Evolutionary conservation across 208 protist species (phyloP).

Genomic region (Leptomonas pyrrhocoris): DNA sequence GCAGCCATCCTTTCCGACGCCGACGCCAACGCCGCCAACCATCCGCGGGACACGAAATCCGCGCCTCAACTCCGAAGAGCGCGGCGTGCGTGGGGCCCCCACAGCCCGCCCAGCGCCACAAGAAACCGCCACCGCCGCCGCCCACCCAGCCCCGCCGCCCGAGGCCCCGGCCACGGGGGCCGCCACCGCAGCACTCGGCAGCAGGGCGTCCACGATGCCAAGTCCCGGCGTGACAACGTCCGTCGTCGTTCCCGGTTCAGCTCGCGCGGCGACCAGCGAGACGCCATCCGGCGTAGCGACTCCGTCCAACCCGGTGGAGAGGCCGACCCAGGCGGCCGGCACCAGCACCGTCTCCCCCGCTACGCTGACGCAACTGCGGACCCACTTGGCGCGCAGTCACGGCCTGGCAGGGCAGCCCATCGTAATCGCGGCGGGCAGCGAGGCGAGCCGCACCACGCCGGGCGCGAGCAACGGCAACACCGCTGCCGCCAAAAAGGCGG

Average conservation of each 20-base stretch:
- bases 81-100: background rate
- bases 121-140: background rate
- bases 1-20: background rate
- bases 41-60: slow-evolving; percentile 13
- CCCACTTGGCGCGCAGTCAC: slow-evolving; percentile 12
- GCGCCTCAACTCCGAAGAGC: slow-evolving; percentile 12
- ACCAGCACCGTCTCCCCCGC: slow-evolving; percentile 3
- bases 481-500: too few relatives aligned
- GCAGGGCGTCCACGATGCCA: background rate
- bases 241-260: background rate
- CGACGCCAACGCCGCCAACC: slow-evolving; percentile 11
- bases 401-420: slow-evolving; percentile 3
- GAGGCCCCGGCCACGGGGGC: too few relatives aligned
- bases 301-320: background rate
- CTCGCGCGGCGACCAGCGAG: slow-evolving; percentile 1
- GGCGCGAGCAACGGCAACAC: background rate
- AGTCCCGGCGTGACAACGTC: background rate
- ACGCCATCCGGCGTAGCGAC: slow-evolving; percentile 5
- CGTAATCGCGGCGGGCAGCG: background rate
- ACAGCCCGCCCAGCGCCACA: background rate
- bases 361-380: slow-evolving; percentile 12
- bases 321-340: slow-evolving; percentile 4
- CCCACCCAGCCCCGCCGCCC: background rate
- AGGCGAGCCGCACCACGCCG: background rate
- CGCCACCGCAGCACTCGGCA: background rate